phyloP scores from a whole-genome alignment of 2,329 filamentous ascomycete genomes.

The Fusarium pseudoanthophilum region DNA sequence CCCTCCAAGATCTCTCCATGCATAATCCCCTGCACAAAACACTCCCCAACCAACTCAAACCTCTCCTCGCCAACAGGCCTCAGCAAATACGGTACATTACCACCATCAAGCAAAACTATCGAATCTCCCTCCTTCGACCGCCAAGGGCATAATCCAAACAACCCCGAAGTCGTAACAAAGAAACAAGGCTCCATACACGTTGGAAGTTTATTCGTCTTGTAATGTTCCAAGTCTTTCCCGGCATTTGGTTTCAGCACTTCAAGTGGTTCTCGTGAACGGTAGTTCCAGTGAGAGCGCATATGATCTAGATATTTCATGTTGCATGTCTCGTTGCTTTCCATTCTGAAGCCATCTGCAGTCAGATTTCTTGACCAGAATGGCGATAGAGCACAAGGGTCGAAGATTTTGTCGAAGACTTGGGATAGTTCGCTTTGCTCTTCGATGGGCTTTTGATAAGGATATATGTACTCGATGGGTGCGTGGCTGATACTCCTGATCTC shows the following conservation, averaged over 20 bases:
- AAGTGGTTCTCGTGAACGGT: not conserved
- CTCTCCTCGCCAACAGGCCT: not conserved
- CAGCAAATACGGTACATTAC: slow-evolving; percentile 26
- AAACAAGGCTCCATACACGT: slow-evolving; percentile 20
- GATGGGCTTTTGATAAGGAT: not conserved
- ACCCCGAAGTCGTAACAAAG: slow-evolving; percentile 10
- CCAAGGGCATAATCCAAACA: slow-evolving; percentile 32
- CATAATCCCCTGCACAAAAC: slow-evolving; percentile 28
- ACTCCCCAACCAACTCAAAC: slow-evolving; percentile 27
- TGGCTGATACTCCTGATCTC: slow-evolving; percentile 13
- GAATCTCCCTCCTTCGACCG: slow-evolving; percentile 15
- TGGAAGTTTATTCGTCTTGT: slow-evolving; percentile 6
- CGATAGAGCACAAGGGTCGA: slow-evolving; percentile 26
- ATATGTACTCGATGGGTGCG: slow-evolving; percentile 13
- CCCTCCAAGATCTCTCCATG: slow-evolving; percentile 14
- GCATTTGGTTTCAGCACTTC: not conserved
- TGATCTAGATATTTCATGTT: slow-evolving; percentile 23
- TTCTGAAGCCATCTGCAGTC: not conserved
- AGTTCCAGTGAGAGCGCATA: slow-evolving; percentile 18
- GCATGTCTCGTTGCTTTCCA: not conserved
- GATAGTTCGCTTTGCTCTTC: not conserved
- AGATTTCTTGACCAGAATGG: slow-evolving; percentile 14
- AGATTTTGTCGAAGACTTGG: slow-evolving; percentile 12
- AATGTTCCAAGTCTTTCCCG: not conserved
- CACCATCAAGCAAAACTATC: slow-evolving; percentile 19